A percentile compares a stretch with the other conserved stretches of the same genome.
phyloP scores from a whole-genome alignment of 1,139 yeast genomes.

The Saccharomyces hybrid region DNA sequence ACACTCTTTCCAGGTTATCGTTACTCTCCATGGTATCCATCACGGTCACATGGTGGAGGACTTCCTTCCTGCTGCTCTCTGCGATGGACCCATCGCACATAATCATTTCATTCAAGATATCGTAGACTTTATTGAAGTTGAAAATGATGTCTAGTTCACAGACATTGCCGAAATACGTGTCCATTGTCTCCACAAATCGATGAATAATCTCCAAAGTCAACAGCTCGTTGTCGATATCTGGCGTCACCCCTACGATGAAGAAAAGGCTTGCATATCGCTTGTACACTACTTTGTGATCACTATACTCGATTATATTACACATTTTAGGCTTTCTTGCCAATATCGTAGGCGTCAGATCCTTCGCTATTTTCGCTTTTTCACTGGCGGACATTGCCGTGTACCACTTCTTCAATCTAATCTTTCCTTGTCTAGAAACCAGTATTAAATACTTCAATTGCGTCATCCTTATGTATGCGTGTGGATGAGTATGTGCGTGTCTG shows the following conservation, averaged over 20 bases:
- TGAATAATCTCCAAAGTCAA: conserved; percentile 81
- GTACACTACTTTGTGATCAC: conserved; percentile 81
- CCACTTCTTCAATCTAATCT: conserved; percentile 91
- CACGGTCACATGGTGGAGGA: conserved; percentile 64
- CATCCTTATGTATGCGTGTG: conserved; percentile 14
- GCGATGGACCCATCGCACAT: conserved; percentile 75
- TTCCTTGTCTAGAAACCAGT: conserved; percentile 88
- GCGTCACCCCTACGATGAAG: conserved; percentile 77
- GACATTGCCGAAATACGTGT: conserved; percentile 91
- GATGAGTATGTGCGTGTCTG: no score
- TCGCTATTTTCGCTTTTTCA: conserved; percentile 74
- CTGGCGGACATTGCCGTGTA: conserved; percentile 72
- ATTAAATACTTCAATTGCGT: conserved; percentile 76
- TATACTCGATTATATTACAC: conserved; percentile 93
- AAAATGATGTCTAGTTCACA: conserved; percentile 90
- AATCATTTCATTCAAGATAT: conserved; percentile 80
- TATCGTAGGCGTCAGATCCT: conserved; percentile 81
- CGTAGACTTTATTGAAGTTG: conserved; percentile 90
- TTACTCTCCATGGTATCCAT: conserved; percentile 70
- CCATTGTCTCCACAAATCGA: conserved; percentile 95
- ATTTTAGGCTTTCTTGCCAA: conserved; percentile 82
- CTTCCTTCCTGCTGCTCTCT: conserved; percentile 77
- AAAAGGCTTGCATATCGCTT: conserved; percentile 89
- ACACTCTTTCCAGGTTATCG: conserved; percentile 48
- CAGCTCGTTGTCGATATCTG: conserved; percentile 63